Base-by-base conservation (phyloP, 2,329 filamentous ascomycete species). In the Ophiostoma himal-ulmi region DNA sequence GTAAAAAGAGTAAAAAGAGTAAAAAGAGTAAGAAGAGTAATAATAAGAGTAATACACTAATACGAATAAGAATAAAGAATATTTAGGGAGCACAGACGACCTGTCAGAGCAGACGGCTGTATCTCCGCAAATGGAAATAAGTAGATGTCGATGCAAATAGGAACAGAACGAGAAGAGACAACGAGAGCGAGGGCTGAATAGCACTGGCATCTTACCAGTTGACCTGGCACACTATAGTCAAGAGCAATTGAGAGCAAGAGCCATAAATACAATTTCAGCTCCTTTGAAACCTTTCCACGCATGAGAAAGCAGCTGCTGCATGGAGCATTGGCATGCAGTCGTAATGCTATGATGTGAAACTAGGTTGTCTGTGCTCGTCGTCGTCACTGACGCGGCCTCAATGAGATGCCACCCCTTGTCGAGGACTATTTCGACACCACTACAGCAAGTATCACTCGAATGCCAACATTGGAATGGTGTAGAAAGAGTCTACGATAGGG, bases 331-430 rank as follows among this genome's bases (percentile, higher is more conserved):
- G 17, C 30, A n/a, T 20, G 17, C 44, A 48, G 44, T 48, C 44
- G 44, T 48, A 48, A 48, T 48, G 17, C 44, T 20, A n/a, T 48
- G 20, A 17, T 48, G 10, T 48, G 44, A 48, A 48, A 48, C 44
- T 22, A 26, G 11, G 10, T 22, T 57, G 52, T 57, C n/a, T 57
- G 52, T 11, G 7, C 52, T 57, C 52, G 22, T 57, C 52, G 52
- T 57, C 52, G 52, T 26, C 52, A 57, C 52, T 57, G 52, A 57
- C 52, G 52, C 52, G 52, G 52, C 52, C 52, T 57, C 52, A 8
- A 57, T 14, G 44, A 14, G n/a, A 26, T 57, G n/a, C 52, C 22
- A 14, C 52, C 17, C 22, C 52, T 14, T 57, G 22, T 17, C n/a
- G 20, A 57, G 52, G 52, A 22, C 5, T 7, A 7, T 20, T 48